Conservation (phyloP, 352 stramenopile genomes). For the Pythium phragmitis region DNA sequence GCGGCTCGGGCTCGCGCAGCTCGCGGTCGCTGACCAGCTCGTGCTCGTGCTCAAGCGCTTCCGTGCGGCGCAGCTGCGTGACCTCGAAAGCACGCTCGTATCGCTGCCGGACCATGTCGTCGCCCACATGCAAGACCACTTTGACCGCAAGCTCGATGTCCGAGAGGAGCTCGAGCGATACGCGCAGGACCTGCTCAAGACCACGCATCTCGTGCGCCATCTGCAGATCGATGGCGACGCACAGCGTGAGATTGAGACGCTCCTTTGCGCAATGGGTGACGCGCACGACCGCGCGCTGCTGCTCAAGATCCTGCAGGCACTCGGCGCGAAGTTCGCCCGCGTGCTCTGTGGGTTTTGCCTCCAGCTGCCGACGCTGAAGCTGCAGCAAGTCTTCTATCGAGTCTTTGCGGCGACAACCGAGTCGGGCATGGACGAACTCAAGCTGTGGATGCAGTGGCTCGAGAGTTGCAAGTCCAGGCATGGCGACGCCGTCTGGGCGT, state of each 20-base stretch:
- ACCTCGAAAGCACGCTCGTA: slow-evolving; percentile 34
- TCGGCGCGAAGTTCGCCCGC: slow-evolving; percentile 33
- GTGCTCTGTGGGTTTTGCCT: slow-evolving; percentile 42
- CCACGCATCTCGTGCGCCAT: slow-evolving; percentile 49
- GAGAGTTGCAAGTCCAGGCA: slow-evolving; percentile 17
- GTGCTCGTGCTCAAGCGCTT: slow-evolving; percentile 40
- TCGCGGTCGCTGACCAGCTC: slow-evolving; percentile 38
- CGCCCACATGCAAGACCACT: slow-evolving; percentile 38
- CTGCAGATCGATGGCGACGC: slow-evolving; percentile 33
- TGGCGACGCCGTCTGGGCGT: slow-evolving; percentile 31
- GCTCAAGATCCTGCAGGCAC: slow-evolving; percentile 53
- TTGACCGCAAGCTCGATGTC: slow-evolving; percentile 58
- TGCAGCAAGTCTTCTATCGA: slow-evolving; percentile 55
- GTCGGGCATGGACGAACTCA: slow-evolving; percentile 30
- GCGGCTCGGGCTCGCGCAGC: slow-evolving; percentile 39
- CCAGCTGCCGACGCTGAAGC: slow-evolving; percentile 37
- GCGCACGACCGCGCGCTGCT: slow-evolving; percentile 42
- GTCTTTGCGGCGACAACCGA: slow-evolving; percentile 42
- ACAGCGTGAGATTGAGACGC: slow-evolving; percentile 30
- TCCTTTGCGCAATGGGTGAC: slow-evolving; percentile 49
- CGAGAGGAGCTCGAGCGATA: slow-evolving; percentile 61
- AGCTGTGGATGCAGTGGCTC: slow-evolving; percentile 56
- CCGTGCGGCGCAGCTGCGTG: slow-evolving; percentile 39
- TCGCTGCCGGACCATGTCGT: slow-evolving; percentile 21
- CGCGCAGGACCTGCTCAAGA: slow-evolving; percentile 53